Base-by-base conservation (phyloP, 306 rosid species). In the Sechiopsis laciniata region DNA sequence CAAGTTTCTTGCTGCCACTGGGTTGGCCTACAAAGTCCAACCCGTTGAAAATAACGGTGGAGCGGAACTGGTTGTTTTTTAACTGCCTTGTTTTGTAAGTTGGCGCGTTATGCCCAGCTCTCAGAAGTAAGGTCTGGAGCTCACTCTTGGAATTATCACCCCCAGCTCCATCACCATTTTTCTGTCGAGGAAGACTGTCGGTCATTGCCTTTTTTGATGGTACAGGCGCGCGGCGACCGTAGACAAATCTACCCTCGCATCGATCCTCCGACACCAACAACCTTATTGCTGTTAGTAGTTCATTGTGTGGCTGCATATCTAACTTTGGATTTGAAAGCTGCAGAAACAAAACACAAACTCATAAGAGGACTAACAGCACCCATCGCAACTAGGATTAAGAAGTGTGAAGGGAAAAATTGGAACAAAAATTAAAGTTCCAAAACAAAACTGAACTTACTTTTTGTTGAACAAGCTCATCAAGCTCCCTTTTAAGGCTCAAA, bases 41-140 rank as follows among this genome's bases (percentile, higher is more conserved):
- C 73, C 97, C 99, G 14, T 91, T 95, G 84, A 95, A 91, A 48
- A 82, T 80, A 78, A 95, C 95, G 4, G 92, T 89, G 56, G 97
- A 85, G 22, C 89, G 80, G 79, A 87, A 95, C 79, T 85, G 92
- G 75, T 83, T 84, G 86, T 84, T 89, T 76, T 74, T 85, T 83
- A 88, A 76, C 74, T 80, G 90, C 48, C 21, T 89, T 57, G 99
- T 87, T 75, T 94, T 83, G 88, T 94, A 94, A 74, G 87, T 85
- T 72, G 99, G 96, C 19, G 82, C 14, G 17, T 79, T 85, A 78
- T 91, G 99, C 73, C 99, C 95, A 37, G 88, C 96, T 75, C 97
- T 82, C 75, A 17, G 75, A 76, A 94, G 96, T 51, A 94, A 71
- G 26, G 91, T 79, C 81, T 94, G 97, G 64, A 91, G 91, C 79